Percentiles rank a stretch among this genome's conserved stretches.
phyloP scores from a whole-genome alignment of 2,329 filamentous ascomycete species.

The Chaetomium sp. region DNA sequence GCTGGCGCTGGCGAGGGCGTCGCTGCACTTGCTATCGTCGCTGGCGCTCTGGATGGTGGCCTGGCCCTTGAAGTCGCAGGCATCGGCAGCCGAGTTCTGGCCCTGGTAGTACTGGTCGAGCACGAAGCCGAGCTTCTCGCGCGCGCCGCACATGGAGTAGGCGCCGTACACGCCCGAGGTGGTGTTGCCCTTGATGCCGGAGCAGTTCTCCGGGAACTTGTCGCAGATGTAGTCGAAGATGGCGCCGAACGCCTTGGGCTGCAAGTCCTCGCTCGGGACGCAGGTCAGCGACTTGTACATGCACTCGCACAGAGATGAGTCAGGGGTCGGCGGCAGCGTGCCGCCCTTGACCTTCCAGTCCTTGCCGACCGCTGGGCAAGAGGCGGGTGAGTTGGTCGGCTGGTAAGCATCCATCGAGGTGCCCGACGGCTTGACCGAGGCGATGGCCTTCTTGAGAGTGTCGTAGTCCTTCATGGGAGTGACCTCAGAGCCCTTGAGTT shows the following conservation, averaged over 20 bases:
- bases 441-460: conserved; percentile 70
- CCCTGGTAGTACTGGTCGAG: conserved; percentile 72
- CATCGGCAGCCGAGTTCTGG: conserved; percentile 55
- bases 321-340: conserved; percentile 78
- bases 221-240: conserved; percentile 79
- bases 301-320: conserved; percentile 79
- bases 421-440: conserved; percentile 65
- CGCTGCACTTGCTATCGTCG: conserved; percentile 56
- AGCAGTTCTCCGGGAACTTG: conserved; percentile 57
- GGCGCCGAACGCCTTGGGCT: conserved; percentile 60
- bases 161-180: conserved; percentile 71
- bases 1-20: conserved; percentile 64
- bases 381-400: conserved; percentile 68
- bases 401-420: conserved; percentile 69
- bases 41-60: conserved; percentile 55
- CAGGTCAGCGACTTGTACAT: conserved; percentile 78
- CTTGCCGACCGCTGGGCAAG: conserved; percentile 68
- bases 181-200: conserved; percentile 68
- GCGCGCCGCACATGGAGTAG: conserved; percentile 73
- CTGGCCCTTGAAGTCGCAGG: conserved; percentile 73
- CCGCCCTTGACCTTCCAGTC: conserved; percentile 69
- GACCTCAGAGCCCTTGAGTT: conserved; percentile 57
- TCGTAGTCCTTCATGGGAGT: conserved; percentile 74
- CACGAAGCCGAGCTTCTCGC: conserved; percentile 72
- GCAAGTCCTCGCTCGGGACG: conserved; percentile 61